Conservation (phyloP, 495 filamentous ascomycete genomes). For the Penicillium psychrofluorescens region DNA sequence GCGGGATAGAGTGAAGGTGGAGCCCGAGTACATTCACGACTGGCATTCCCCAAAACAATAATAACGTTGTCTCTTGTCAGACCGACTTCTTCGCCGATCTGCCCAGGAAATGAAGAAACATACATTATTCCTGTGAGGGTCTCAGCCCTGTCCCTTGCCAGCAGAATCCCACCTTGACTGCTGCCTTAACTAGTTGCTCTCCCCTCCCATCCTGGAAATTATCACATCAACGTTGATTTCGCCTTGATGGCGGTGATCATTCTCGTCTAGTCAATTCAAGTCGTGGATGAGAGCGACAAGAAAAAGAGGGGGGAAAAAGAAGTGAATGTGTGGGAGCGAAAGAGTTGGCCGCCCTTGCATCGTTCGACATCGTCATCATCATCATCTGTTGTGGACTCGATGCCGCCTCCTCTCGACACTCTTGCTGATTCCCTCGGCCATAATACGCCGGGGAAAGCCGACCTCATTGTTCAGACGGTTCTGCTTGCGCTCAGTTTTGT, state of each 20-base stretch:
- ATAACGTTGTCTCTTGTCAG: not conserved
- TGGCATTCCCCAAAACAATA: not conserved
- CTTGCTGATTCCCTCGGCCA: conserved; percentile 13
- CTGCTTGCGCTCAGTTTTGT: conserved; percentile 7
- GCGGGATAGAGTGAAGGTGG: conserved; percentile 5
- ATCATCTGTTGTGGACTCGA: not conserved
- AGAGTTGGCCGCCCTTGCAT: conserved; percentile 22
- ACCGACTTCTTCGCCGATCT: not conserved
- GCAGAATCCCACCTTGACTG: no score
- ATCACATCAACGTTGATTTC: no score
- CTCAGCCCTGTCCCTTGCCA: no score
- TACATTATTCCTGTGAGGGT: no score
- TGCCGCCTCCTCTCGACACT: conserved; percentile 8
- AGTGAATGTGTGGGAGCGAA: no score
- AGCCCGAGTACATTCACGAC: not conserved
- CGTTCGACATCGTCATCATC: conserved; percentile 1
- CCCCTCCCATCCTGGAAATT: no score
- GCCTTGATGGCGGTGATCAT: no score
- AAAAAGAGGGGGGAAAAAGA: no score
- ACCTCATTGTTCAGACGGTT: conserved; percentile 16
- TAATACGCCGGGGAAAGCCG: conserved; percentile 17
- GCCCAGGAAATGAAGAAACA: no score
- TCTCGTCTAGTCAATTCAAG: no score
- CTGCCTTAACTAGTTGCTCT: no score
- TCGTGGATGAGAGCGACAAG: no score